Base-by-base conservation (phyloP, 2,329 filamentous ascomycete species). In the Cladosporium sp. region DNA sequence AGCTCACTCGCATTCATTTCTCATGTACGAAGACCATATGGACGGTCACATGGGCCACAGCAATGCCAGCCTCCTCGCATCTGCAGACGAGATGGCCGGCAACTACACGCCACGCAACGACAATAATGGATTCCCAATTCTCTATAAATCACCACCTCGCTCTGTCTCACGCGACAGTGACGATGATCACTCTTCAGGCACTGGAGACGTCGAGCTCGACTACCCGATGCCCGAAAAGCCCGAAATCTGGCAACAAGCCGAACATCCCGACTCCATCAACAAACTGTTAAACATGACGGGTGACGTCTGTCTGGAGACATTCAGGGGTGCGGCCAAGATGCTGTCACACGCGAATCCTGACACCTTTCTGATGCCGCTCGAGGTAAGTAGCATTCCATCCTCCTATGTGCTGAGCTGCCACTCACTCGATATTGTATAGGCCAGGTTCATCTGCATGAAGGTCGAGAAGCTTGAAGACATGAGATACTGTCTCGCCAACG, bases 391-490 rank as follows among this genome's bases (percentile, higher is more conserved):
- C 25, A 30, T 19, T 15, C 14, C 6, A 15, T 60, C 5, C 7
- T 20, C 15, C 9, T 19, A 14, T 34, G 17, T 22, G 3, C 4
- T 51, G 36, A 25, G 20, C 50, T n/a, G 17, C 36, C 45, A 51
- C 63, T 69, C 34, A 66, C 60, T 34, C 11, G 30, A 3, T 28
- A 25, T 30, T 6, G 37, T 3, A 22, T 51, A 71, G 69, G 63
- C 64, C 40, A 65, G 64, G 28, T 61, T 70, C 25, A 55, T 71
- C 49, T 69, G 66, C 61, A 67, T 70, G 62, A 71, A 70, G 59
- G 65, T 67, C 6, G 67, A 71, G 25, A 64, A 51, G 19, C 22
- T 58, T 15, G 22, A 60, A 5, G 70, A 70, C 49, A 61, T 71
- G 20, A 52, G 64, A 30, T 54, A 54, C 15, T 62, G 66, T 15